phyloP scores from a whole-genome alignment of 306 rosid genomes.

The Malus orientalis region DNA sequence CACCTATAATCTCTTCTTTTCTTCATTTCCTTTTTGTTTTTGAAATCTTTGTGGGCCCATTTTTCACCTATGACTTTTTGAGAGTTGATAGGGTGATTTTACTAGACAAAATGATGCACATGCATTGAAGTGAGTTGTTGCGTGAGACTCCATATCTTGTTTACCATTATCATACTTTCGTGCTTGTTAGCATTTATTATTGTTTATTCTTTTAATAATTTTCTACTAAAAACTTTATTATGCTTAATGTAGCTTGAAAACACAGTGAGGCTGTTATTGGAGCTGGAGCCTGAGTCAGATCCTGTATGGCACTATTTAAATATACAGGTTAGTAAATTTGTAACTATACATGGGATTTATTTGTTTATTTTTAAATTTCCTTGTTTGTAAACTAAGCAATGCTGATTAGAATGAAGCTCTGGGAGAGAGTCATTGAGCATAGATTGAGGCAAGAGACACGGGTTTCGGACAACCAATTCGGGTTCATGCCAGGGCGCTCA shows the following conservation, averaged over 20 bases:
- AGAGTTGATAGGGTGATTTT: not conserved
- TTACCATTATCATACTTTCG: too few species aligned
- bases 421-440: too few species aligned
- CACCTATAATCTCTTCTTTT: not conserved
- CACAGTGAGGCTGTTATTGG: constrained; percentile 83
- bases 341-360: not conserved
- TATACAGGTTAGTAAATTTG: constrained; percentile 55
- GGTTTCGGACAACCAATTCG: too few species aligned
- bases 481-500: too few species aligned
- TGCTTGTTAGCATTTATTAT: not conserved
- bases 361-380: not conserved
- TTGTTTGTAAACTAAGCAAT: not conserved
- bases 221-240: constrained; percentile 9
- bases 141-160: not conserved
- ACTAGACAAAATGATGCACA: not conserved
- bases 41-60: not conserved
- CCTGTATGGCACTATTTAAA: constrained; percentile 95
- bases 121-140: not conserved
- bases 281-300: constrained; percentile 92
- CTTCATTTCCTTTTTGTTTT: not conserved
- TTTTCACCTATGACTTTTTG: not conserved
- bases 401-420: not conserved
- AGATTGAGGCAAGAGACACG: too few species aligned
- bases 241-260: constrained; percentile 74
- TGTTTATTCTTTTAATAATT: not conserved